Evolutionary conservation across 164 flowering plant species (phyloP), one percentile per base, ranked within the genome.

Genomic region (Annona cherimola): DNA sequence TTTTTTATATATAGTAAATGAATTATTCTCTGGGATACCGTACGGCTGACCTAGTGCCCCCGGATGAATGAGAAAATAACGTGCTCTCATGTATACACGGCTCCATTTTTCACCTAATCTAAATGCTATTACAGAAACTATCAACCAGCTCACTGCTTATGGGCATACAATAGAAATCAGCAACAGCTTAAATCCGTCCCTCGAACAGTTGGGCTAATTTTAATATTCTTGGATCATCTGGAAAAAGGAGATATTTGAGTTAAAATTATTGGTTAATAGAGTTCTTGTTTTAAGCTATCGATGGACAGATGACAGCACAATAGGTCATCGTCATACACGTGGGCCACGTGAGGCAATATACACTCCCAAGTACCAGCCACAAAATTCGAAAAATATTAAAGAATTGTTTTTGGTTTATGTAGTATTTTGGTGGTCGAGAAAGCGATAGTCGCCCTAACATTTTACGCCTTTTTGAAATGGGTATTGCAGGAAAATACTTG

Each of bases 401-500:
- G 45, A 67, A 67, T 12, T 12, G 8, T 67, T 42, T 18, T 40
- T 65, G n/a, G 9, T 67, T 44, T 67, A 5, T 14, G 35, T 19
- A 9, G 46, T 40, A 12, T 4, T 42, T 5, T 35, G 50, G 45
- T 16, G 0, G 8, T 55, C 6, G 18, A 45, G 68, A 71, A 40
- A 45, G 71, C 70, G 70, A 67, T 71, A 71, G 74, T 75, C 70
- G 42, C 55, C 66, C 40, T 45, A 9, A 46, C 63, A 69, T 75
- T 62, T n/a, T 5, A 41, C 26, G 40, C 2, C 35, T 35, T 68
- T 68, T 45, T 54, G 42, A 16, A 61, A 9, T 20, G 55, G 64
- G 39, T 63, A 60, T n/a, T n/a, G n/a, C 16, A 57, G 67, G 69
- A 42, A 70, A 39, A 63, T 63, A 67, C 46, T n/a, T 54, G 55